These are phyloP conservation scores for Trametes sanguinea DNA, from an alignment of 768 basidiomycete species.

Conservation along the genomic window DNA sequence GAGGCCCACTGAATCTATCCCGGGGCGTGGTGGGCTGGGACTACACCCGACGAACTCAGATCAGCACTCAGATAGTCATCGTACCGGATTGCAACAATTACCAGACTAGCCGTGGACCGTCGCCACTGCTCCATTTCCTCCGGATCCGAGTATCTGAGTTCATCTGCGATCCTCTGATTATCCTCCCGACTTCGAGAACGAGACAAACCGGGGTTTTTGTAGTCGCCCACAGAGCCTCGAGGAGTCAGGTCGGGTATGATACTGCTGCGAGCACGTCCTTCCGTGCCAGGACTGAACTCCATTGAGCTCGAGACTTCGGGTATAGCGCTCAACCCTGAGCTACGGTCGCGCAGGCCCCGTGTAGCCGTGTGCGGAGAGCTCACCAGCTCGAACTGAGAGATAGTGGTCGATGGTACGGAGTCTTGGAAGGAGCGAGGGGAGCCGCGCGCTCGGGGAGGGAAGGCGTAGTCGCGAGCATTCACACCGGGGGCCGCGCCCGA, in stretches of 20 bases:
- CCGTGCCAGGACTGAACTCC: constrained; percentile 30
- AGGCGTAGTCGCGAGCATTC: constrained; percentile 24
- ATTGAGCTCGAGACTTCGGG: constrained; percentile 30
- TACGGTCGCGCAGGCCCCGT: constrained; percentile 20
- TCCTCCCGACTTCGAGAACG: constrained; percentile 10
- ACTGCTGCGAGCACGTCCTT: constrained; percentile 13
- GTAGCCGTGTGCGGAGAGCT: constrained; percentile 18
- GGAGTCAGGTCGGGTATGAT: constrained; percentile 23
- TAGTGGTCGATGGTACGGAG: constrained; percentile 29
- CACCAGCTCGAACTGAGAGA: constrained; percentile 31
- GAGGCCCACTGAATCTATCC: constrained; percentile 10
- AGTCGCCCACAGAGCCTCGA: background rate
- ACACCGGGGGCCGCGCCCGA: background rate
- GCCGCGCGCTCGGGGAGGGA: constrained; percentile 1
- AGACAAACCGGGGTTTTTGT: background rate
- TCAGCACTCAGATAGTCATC: background rate
- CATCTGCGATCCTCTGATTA: constrained; percentile 23
- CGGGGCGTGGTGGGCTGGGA: constrained; percentile 16
- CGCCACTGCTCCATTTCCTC: constrained; percentile 25
- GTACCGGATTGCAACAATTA: background rate
- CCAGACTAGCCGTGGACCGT: constrained; percentile 21
- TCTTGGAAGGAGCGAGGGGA: constrained; percentile 28
- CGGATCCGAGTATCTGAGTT: constrained; percentile 27
- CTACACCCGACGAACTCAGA: background rate
- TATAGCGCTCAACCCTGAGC: constrained; percentile 27